Evolutionary conservation across 495 filamentous ascomycete species (phyloP), one percentile per base, ranked within the genome.

Genomic region (Delitschia confertaspora): DNA sequence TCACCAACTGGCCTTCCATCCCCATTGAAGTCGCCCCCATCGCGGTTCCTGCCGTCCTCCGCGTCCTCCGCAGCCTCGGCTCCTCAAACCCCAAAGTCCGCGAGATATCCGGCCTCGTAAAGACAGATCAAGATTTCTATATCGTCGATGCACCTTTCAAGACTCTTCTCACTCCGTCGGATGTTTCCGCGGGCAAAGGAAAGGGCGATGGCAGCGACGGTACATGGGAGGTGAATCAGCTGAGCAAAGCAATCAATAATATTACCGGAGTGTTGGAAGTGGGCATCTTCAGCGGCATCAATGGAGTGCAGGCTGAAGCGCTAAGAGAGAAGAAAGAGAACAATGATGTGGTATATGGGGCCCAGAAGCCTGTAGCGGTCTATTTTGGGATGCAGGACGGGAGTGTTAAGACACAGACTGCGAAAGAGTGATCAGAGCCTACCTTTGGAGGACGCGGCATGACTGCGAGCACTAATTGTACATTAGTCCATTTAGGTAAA

Each of bases 361-460:
- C 87, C 2, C 85, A 94, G 68, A 89, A 86, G 62, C 91, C 91
- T 2, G 74, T 94, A 17, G 85, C 86, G 29, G 88, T 85, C 22
- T 98, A 95, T 65, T 96, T 96, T 63, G 91, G 91, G 11, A 85
- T 86, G 81, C 75, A 81, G 39, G 78, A 89, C 60, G 86, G 86
- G 33, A 57, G 34, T 23, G 62, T 67, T 3, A 21, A 51, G 49
- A 49, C 59, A 13, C 51, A 48, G 47, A 34, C 31, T 6, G 52
- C 49, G 37, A 30, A 44, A 33, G 38, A 32, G 34, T 38, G 26
- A 29, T 29, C n/a, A n/a, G n/a, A n/a, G n/a, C n/a, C n/a, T n/a
- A n/a, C n/a, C n/a, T n/a, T n/a, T n/a, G n/a, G n/a, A n/a, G n/a
- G n/a, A n/a, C n/a, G n/a, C n/a, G n/a, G n/a, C n/a, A n/a, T n/a